Conservation (phyloP, 106 monocot genomes). For the Apostasia ramifera region DNA sequence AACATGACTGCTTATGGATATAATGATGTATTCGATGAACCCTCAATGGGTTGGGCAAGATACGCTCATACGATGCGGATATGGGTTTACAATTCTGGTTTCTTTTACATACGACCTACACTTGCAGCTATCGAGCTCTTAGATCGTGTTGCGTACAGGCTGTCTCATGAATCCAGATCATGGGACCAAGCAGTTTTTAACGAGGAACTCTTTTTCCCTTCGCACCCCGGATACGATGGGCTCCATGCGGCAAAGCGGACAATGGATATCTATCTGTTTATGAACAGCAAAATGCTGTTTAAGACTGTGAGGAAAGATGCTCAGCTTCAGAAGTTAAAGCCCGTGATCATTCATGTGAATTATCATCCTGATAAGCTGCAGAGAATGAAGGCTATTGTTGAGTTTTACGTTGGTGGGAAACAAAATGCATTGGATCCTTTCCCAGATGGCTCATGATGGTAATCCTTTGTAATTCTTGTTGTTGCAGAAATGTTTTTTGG, state of each 20-base stretch:
- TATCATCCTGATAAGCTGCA: conserved; percentile 73
- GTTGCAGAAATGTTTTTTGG: no score
- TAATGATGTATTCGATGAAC: conserved; percentile 88
- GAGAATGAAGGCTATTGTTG: conserved; percentile 88
- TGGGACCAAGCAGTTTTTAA: conserved; percentile 99
- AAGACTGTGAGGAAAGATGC: conserved; percentile 71
- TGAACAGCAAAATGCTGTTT: conserved; percentile 98
- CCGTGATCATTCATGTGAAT: conserved; percentile 71
- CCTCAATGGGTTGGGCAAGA: conserved; percentile 89
- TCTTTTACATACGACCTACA: conserved; percentile 88
- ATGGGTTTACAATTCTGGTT: conserved; percentile 97
- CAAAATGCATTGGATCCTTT: conserved; percentile 56
- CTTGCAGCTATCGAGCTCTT: conserved; percentile 83
- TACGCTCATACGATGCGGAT: conserved; percentile 93
- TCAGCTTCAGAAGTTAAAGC: conserved; percentile 43
- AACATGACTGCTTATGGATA: conserved; percentile 88
- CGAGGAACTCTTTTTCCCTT: conserved; percentile 87
- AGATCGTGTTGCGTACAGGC: conserved; percentile 73
- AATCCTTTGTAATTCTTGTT: background rate
- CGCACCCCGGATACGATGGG: conserved; percentile 80
- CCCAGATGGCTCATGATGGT: conserved; percentile 63
- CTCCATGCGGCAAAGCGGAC: conserved; percentile 82
- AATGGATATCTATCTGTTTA: conserved; percentile 94
- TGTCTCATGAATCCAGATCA: conserved; percentile 31
- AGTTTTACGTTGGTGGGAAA: conserved; percentile 71